phyloP scores from a whole-genome alignment of 345 rosid species.

The Clarkia xantiana region DNA sequence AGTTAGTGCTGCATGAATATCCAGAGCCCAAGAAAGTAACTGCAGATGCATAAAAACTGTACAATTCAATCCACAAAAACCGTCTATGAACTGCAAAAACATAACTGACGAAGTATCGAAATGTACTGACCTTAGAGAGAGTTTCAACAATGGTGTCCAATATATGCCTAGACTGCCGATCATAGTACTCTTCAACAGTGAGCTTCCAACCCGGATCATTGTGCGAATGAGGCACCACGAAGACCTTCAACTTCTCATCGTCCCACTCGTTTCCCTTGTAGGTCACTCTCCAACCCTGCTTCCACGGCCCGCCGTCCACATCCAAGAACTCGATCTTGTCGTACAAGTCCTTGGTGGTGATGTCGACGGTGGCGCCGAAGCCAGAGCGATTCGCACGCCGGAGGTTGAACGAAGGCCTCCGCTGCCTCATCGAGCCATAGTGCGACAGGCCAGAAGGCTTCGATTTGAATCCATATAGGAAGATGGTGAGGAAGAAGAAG shows the following conservation, averaged over 20 bases:
- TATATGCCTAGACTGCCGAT: slow-evolving; percentile 61
- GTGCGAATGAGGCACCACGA: slow-evolving; percentile 95
- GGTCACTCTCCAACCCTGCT: slow-evolving; percentile 79
- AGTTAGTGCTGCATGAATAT: too few species aligned
- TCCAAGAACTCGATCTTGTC: slow-evolving; percentile 84
- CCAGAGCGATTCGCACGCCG: slow-evolving; percentile 11
- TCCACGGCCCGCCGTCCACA: slow-evolving; percentile 86
- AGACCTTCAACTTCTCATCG: slow-evolving; percentile 59
- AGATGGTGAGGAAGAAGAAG: slow-evolving; percentile 57
- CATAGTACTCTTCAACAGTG: slow-evolving; percentile 94
- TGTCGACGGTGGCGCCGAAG: slow-evolving; percentile 47
- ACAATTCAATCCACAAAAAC: too few species aligned
- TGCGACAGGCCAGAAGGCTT: slow-evolving; percentile 19
- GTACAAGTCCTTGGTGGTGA: slow-evolving; percentile 73
- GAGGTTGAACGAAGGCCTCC: slow-evolving; percentile 6
- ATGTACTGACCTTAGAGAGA: slow-evolving; percentile 51
- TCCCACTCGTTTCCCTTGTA: slow-evolving; percentile 86
- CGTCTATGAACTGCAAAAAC: too few species aligned
- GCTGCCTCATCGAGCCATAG: slow-evolving; percentile 10
- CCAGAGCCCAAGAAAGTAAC: too few species aligned
- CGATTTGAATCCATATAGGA: slow-evolving; percentile 57
- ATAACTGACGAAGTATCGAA: background rate
- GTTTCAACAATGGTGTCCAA: slow-evolving; percentile 79
- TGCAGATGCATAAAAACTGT: too few species aligned
- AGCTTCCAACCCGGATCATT: slow-evolving; percentile 98